Evolutionary conservation across 1,139 yeast species (phyloP).

Genomic region (Scheffersomyces illinoinensis): DNA sequence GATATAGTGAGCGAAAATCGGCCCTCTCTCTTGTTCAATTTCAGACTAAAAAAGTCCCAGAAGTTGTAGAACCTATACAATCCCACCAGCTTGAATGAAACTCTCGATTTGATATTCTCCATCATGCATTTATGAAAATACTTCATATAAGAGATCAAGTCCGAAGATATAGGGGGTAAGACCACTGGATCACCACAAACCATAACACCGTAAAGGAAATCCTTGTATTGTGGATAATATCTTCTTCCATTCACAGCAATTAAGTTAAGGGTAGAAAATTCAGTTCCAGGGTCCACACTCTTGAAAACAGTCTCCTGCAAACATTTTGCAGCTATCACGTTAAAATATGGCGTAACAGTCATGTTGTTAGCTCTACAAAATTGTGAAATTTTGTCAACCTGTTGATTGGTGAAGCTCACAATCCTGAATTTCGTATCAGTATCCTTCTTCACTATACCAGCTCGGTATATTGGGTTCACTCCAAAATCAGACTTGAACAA

Average conservation of each 20-base stretch:
- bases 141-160: constrained; percentile 11
- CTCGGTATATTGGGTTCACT: constrained; percentile 3
- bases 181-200: constrained; percentile 18
- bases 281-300: constrained; percentile 2
- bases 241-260: constrained; percentile 13
- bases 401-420: constrained; percentile 8
- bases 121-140: constrained; percentile 13
- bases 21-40: constrained; percentile 7
- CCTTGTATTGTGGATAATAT: constrained; percentile 8
- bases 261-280: constrained; percentile 7
- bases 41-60: constrained; percentile 12
- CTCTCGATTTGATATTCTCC: constrained; percentile 10
- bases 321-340: constrained; percentile 8
- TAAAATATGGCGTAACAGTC: constrained; percentile 12
- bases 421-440: constrained; percentile 7
- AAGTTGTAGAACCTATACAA: constrained; percentile 13
- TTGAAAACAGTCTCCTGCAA: constrained; percentile 7
- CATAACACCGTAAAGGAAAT: constrained; percentile 20
- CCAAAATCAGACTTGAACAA: not conserved
- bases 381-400: constrained; percentile 2
- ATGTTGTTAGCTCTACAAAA: constrained; percentile 7
- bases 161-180: constrained; percentile 11
- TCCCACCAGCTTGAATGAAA: constrained; percentile 16
- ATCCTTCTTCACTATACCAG: constrained; percentile 4
- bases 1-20: constrained; percentile 21